Percentiles rank a stretch among this genome's conserved stretches.
Conservation (phyloP, 108 stramenopile species). For the Stephanodiscus minutulus region DNA sequence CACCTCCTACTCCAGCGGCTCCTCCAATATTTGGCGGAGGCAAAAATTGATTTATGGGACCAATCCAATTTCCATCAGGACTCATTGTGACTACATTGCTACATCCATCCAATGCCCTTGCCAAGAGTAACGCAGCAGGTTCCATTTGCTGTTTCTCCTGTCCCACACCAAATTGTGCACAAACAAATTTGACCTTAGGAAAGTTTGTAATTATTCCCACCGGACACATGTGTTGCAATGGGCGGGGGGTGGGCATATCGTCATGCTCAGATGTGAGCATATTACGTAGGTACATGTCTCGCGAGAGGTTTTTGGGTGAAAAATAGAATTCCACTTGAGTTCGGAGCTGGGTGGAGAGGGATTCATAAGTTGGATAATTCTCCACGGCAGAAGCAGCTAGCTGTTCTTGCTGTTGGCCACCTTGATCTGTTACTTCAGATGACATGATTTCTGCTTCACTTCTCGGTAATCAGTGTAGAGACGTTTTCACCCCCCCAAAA, state of each 20-base stretch:
- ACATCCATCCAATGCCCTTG: constrained; percentile 46
- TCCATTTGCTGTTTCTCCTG: constrained; percentile 1
- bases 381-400: neutral
- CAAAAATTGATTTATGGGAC: constrained; percentile 41
- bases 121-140: constrained; percentile 31
- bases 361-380: constrained; percentile 13
- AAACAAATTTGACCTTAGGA: constrained; percentile 61
- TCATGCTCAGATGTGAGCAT: constrained; percentile 50
- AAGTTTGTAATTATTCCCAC: constrained; percentile 58
- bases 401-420: neutral
- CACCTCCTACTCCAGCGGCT: neutral
- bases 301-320: constrained; percentile 58
- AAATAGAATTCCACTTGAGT: constrained; percentile 72
- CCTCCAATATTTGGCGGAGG: constrained; percentile 14
- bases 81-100: constrained; percentile 44
- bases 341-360: constrained; percentile 33
- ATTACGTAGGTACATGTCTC: constrained; percentile 55
- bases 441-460: neutral
- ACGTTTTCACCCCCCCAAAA: too few relatives aligned
- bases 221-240: constrained; percentile 35
- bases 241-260: constrained; percentile 41
- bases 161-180: constrained; percentile 16
- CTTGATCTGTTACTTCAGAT: constrained; percentile 2
- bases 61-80: constrained; percentile 59
- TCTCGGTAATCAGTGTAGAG: too few relatives aligned